Conservation (phyloP, 495 filamentous ascomycete species). For the Amphirosellinia nigrospora region DNA sequence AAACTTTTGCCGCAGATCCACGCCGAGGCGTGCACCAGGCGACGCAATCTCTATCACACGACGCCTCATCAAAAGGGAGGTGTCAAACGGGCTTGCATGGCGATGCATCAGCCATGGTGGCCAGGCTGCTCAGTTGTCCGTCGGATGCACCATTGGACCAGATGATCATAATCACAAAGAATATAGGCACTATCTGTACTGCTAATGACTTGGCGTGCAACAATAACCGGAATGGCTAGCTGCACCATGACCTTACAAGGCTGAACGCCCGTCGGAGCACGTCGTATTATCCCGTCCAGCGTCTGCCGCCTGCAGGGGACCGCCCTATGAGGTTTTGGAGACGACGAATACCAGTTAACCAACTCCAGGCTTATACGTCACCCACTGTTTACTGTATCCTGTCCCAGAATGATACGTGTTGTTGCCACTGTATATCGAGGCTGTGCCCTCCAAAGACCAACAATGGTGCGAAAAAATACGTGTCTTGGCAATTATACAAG, state of each 20-base stretch:
- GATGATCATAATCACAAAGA: not conserved
- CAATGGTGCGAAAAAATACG: not conserved
- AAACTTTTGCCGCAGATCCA: not conserved
- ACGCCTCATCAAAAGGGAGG: not conserved
- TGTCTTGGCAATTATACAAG: not conserved
- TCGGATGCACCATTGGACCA: constrained; percentile 11
- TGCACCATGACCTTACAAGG: constrained; percentile 26
- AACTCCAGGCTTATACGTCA: not conserved
- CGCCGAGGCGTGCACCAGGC: not conserved
- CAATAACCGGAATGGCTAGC: not conserved
- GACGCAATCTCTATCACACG: constrained; percentile 1
- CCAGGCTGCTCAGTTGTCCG: constrained; percentile 9
- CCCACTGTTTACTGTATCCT: not conserved
- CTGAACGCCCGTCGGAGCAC: constrained; percentile 20
- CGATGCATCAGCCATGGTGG: constrained; percentile 7
- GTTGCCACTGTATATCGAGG: constrained; percentile 14
- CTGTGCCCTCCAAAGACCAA: constrained; percentile 5
- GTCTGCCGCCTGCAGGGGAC: constrained; percentile 10
- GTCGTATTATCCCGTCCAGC: not conserved
- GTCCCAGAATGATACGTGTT: not conserved
- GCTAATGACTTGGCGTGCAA: constrained; percentile 21
- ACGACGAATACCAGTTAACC: not conserved
- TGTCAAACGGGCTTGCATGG: not conserved
- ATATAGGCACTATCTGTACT: not conserved
- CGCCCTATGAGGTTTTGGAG: constrained; percentile 1